Evolutionary conservation across 305 asterid species (phyloP).

Genomic region (Fraxinus greggii): DNA sequence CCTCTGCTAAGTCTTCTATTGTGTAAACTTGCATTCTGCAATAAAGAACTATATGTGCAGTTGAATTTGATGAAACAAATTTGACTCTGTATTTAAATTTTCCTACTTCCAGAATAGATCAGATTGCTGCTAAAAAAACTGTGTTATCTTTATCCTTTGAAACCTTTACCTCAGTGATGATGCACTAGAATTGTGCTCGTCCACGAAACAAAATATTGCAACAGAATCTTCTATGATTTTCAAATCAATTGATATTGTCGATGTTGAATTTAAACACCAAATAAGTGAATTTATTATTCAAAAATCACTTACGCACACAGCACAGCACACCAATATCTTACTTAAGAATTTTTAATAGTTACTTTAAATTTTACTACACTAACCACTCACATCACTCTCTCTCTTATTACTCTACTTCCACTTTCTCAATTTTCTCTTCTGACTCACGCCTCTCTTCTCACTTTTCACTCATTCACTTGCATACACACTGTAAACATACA

Average conservation of each 20-base stretch:
- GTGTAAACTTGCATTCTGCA: not conserved
- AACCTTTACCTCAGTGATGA: not conserved
- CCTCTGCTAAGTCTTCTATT: slow-evolving; percentile 3
- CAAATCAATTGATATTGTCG: not conserved
- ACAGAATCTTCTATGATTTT: not conserved
- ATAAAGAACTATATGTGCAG: slow-evolving; percentile 9
- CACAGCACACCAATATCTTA: too few relatives aligned
- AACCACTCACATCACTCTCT: too few relatives aligned
- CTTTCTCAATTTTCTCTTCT: too few relatives aligned
- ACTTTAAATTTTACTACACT: too few relatives aligned
- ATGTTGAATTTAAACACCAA: too few relatives aligned
- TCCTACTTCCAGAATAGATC: not conserved
- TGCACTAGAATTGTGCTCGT: not conserved
- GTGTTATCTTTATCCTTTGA: not conserved
- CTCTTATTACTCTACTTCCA: too few relatives aligned
- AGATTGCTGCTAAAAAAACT: not conserved
- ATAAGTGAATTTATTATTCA: too few relatives aligned
- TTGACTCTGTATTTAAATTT: not conserved
- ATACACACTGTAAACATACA: too few relatives aligned
- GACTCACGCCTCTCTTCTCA: too few relatives aligned
- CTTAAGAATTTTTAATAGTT: too few relatives aligned
- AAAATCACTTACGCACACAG: too few relatives aligned
- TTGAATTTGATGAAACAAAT: not conserved
- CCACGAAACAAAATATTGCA: not conserved
- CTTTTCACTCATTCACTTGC: too few relatives aligned